Conservation (phyloP, 2,329 filamentous ascomycete genomes). For the Phialemoniopsis sp. region DNA sequence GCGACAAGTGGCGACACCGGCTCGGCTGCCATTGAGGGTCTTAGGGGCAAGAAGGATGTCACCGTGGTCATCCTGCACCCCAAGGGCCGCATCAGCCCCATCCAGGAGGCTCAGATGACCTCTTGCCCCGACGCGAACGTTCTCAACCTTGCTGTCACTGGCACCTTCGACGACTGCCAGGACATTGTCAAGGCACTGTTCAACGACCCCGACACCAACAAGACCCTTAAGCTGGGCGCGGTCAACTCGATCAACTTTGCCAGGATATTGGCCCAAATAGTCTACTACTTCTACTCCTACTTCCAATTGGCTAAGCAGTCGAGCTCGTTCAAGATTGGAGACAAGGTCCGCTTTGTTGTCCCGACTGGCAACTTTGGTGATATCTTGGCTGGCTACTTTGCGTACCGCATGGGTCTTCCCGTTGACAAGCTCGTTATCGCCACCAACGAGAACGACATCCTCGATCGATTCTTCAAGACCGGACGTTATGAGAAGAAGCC, state of each 20-base stretch:
- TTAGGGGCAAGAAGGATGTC: slow-evolving; percentile 93
- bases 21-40: slow-evolving; percentile 91
- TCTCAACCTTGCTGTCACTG: slow-evolving; percentile 84
- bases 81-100: slow-evolving; percentile 82
- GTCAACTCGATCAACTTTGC: slow-evolving; percentile 98
- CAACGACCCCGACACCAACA: slow-evolving; percentile 78
- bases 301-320: slow-evolving; percentile 68
- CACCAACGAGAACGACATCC: slow-evolving; percentile 96
- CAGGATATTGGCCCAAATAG: slow-evolving; percentile 91
- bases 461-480: slow-evolving; percentile 90
- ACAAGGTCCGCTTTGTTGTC: slow-evolving; percentile 79
- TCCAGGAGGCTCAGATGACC: slow-evolving; percentile 97
- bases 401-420: slow-evolving; percentile 55
- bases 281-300: slow-evolving; percentile 96
- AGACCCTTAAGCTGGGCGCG: slow-evolving; percentile 77
- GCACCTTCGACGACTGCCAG: slow-evolving; percentile 96
- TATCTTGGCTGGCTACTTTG: slow-evolving; percentile 90
- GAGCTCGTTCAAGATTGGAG: slow-evolving; percentile 55
- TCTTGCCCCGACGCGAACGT: slow-evolving; percentile 88
- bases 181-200: slow-evolving; percentile 95
- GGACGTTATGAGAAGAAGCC: slow-evolving; percentile 86
- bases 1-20: slow-evolving; percentile 88
- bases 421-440: slow-evolving; percentile 85
- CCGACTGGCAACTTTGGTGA: slow-evolving; percentile 95
- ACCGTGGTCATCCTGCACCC: slow-evolving; percentile 94